phyloP scores from a whole-genome alignment of 1,139 yeast species.

The Saccharomyces hybrid region DNA sequence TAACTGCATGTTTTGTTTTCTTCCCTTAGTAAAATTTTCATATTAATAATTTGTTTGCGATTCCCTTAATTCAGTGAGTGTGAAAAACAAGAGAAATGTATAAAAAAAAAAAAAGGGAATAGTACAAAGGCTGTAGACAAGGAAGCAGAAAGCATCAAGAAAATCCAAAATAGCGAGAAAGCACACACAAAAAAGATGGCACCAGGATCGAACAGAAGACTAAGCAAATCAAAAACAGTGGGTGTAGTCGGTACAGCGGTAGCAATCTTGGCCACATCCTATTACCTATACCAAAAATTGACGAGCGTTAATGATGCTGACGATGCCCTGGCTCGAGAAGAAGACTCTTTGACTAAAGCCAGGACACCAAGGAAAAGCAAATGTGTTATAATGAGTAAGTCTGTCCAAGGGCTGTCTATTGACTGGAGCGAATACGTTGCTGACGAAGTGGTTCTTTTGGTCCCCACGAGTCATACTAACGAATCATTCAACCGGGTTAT shows the following conservation, averaged over 20 bases:
- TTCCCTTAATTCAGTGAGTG: neutral
- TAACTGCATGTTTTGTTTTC: too few relatives aligned
- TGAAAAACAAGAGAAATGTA: too few relatives aligned
- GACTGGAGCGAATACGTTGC: neutral
- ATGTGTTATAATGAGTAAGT: neutral
- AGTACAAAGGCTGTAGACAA: neutral
- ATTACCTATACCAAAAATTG: neutral
- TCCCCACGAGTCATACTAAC: neutral
- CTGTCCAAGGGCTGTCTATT: neutral
- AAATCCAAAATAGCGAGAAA: too few relatives aligned
- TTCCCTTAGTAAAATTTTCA: too few relatives aligned
- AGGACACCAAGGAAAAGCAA: neutral
- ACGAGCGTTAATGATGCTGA: neutral
- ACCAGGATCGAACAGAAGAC: neutral
- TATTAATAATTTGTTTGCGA: too few relatives aligned
- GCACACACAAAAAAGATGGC: neutral
- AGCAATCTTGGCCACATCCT: neutral
- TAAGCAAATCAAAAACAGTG: neutral
- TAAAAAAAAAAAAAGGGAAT: too few relatives aligned
- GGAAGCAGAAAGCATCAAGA: too few relatives aligned
- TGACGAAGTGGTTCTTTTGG: neutral
- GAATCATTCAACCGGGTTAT: neutral
- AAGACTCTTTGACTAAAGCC: neutral
- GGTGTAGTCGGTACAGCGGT: neutral
- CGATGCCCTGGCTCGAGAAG: neutral